Conservation (phyloP, 495 filamentous ascomycete genomes). For the Hypomontagnella submonticulosa region DNA sequence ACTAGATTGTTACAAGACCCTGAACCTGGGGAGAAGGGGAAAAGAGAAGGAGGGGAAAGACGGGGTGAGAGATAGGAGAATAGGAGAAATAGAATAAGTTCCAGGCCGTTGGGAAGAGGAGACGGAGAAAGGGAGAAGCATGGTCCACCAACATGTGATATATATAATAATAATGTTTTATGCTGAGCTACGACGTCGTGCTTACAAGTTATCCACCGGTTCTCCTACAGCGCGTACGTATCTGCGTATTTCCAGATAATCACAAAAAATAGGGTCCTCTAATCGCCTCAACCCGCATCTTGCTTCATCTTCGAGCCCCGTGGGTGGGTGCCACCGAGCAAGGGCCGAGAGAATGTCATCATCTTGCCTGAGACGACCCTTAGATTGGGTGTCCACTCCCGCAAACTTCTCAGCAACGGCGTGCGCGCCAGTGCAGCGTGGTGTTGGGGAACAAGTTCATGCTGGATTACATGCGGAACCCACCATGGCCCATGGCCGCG, state of each 20-base stretch:
- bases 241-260: constrained; percentile 21
- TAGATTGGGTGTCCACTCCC: constrained; percentile 26
- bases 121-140: constrained; percentile 12
- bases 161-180: constrained; percentile 18
- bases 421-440: too few species aligned
- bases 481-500: constrained; percentile 2
- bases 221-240: constrained; percentile 11
- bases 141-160: constrained; percentile 36
- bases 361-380: constrained; percentile 25
- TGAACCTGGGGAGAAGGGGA: constrained; percentile 16
- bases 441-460: background rate
- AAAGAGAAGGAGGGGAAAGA: constrained; percentile 1
- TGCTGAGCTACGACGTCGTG: constrained; percentile 19
- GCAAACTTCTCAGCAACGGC: constrained; percentile 11
- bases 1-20: background rate
- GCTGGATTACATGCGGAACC: constrained; percentile 29
- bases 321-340: constrained; percentile 42
- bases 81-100: constrained; percentile 31
- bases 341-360: constrained; percentile 42
- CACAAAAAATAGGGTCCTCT: constrained; percentile 34
- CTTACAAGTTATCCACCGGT: constrained; percentile 17
- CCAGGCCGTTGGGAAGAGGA: constrained; percentile 31
- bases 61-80: constrained; percentile 8
- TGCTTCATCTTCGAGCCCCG: constrained; percentile 10
- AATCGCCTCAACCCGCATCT: constrained; percentile 1